These are phyloP conservation scores for Avena insularis DNA, from an alignment of 176 grass and related monocot genomes.

Conservation along the genomic window DNA sequence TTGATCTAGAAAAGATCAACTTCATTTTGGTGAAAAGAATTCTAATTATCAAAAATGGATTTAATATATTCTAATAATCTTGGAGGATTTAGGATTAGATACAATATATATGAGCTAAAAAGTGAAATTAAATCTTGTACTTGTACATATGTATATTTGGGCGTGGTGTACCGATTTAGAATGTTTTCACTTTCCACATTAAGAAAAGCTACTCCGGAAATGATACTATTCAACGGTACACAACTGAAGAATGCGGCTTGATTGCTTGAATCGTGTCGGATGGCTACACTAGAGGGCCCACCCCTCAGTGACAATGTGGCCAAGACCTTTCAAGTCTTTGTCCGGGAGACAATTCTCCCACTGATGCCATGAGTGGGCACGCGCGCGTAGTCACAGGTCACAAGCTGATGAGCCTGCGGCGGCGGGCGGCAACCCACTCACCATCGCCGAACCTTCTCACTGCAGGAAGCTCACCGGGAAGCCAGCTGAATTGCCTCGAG, in stretches of 20 bases:
- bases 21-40: too few species aligned
- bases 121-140: too few species aligned
- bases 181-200: background rate
- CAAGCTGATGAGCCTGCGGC: background rate
- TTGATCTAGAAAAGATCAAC: too few species aligned
- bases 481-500: background rate
- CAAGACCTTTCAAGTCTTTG: conserved; percentile 29
- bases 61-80: too few species aligned
- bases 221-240: background rate
- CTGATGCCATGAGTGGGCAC: conserved; percentile 18
- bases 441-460: conserved; percentile 62
- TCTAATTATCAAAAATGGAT: too few species aligned
- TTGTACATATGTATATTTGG: background rate
- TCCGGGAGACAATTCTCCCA: conserved; percentile 38
- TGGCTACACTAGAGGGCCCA: background rate
- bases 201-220: background rate
- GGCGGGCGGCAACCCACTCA: conserved; percentile 45
- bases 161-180: background rate
- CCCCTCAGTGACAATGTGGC: background rate
- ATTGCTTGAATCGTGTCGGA: conserved; percentile 18
- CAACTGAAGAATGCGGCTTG: conserved; percentile 23
- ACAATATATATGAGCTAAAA: too few species aligned
- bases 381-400: background rate
- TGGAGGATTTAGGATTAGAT: too few species aligned
- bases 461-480: conserved; percentile 64